Evolutionary conservation across 257 asterid genomes (phyloP), one percentile per base, ranked within the genome.

Genomic region (Rubia yunnanensis): DNA sequence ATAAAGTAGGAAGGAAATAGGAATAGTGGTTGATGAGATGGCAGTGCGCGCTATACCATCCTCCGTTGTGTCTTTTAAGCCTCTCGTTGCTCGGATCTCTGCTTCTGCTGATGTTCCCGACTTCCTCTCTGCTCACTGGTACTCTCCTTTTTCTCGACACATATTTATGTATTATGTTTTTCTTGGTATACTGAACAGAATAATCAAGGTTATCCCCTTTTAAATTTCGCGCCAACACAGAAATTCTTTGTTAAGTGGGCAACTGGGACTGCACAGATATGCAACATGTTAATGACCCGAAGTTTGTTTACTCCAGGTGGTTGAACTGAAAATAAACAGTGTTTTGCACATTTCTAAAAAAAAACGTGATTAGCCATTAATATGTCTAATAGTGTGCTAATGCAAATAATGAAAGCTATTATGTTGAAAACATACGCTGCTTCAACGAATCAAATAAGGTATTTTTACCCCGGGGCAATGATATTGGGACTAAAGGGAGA

Each of bases 51-150:
- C 35, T 9, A 20, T 55, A 26, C 54, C 66, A 55, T 54, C 54
- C 8, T 69, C 70, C 44, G 68, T 41, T 30, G 38, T 79, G 50
- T 69, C 65, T 49, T 67, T 72, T 63, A 89, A 73, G 5, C 20
- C 41, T 31, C 44, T 7, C 6, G 44, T 59, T 30, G 17, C 44
- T 31, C 64, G 64, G 26, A 65, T 80, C 64, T 74, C 83, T 78
- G 90, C 95, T 65, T 92, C 95, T 14, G 78, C 95, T 60, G 92
- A 85, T 38, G 86, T 89, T 26, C 98, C 96, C 2, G 98, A 92
- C 60, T 92, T 72, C 76, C 85, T 89, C 76, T 84, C 95, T 68
- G 79, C 89, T 36, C 88, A 92, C 64, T 92, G 96, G 97, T 90
- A 81, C 6, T 20, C 67, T 64, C 54, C 28, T 5, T 53, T 7